A percentile compares a stretch with the other conserved stretches of the same genome.
Conservation (phyloP, 306 rosid genomes). For the Fragaria vesca region DNA sequence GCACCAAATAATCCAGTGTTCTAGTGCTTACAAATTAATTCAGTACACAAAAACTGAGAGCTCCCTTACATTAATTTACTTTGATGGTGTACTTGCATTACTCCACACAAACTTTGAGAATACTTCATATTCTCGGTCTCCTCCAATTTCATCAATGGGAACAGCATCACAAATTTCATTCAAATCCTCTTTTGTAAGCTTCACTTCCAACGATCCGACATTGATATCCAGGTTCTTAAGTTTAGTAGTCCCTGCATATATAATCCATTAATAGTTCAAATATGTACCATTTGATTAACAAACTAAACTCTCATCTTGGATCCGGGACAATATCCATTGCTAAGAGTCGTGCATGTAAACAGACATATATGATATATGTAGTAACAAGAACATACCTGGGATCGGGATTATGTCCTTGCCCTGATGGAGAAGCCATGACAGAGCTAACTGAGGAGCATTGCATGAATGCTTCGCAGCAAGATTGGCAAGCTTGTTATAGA, state of each 20-base stretch:
- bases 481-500: constrained; percentile 42
- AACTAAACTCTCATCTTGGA: neutral
- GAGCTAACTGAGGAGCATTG: constrained; percentile 62
- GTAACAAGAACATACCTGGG: constrained; percentile 45
- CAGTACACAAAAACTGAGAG: no score
- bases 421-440: constrained; percentile 75
- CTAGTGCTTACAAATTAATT: no score
- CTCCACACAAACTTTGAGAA: no score
- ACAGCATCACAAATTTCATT: constrained; percentile 59
- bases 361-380: neutral
- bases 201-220: constrained; percentile 49
- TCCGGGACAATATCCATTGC: neutral
- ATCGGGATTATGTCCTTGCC: constrained; percentile 62
- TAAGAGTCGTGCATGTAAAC: neutral
- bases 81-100: no score
- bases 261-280: neutral
- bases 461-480: constrained; percentile 54
- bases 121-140: no score
- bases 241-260: constrained; percentile 55
- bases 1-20: no score
- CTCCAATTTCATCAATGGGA: constrained; percentile 51
- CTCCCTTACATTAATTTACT: no score
- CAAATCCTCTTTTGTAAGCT: constrained; percentile 56
- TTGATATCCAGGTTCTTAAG: constrained; percentile 58
- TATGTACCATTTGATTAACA: neutral